phyloP scores from a whole-genome alignment of 805 yeast species.

The Candida bentonensis region DNA sequence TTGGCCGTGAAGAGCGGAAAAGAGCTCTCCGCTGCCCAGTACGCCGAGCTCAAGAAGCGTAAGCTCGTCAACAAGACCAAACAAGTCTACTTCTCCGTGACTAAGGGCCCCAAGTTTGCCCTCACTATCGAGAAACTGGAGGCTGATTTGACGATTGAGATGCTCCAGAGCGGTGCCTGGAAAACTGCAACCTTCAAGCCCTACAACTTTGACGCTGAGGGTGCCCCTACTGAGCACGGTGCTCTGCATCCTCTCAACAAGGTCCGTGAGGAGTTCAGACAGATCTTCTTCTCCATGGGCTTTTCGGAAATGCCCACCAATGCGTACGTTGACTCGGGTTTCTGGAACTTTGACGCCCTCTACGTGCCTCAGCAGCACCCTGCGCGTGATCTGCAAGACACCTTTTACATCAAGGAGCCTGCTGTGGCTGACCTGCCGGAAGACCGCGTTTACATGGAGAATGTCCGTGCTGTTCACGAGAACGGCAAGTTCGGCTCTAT shows the following conservation, averaged over 20 bases:
- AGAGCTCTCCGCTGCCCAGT: conserved; percentile 48
- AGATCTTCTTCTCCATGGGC: conserved; percentile 94
- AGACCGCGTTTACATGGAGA: conserved; percentile 65
- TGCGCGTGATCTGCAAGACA: conserved; percentile 97
- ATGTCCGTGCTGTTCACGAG: conserved; percentile 74
- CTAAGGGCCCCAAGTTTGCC: conserved; percentile 76
- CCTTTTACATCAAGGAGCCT: conserved; percentile 95
- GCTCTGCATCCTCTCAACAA: conserved; percentile 94
- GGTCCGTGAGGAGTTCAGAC: conserved; percentile 95
- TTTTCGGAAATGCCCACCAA: conserved; percentile 98
- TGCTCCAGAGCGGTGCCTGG: conserved; percentile 78
- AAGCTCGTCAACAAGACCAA: conserved; percentile 65
- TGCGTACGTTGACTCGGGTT: conserved; percentile 94
- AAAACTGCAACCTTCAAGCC: conserved; percentile 76
- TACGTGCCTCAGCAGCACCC: conserved; percentile 99
- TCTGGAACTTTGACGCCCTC: conserved; percentile 97
- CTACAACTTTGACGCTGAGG: conserved; percentile 92
- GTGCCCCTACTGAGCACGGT: conserved; percentile 73
- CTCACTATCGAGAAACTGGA: conserved; percentile 66
- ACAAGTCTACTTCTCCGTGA: conserved; percentile 57
- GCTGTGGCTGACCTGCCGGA: conserved; percentile 64
- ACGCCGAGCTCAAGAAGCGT: conserved; percentile 85
- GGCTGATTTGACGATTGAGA: conserved; percentile 89
- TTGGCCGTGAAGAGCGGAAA: conserved; percentile 49
- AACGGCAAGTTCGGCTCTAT: conserved; percentile 85